Evolutionary conservation across 2,329 filamentous ascomycete species (phyloP).

Genomic region (Penicillium corylophilum): DNA sequence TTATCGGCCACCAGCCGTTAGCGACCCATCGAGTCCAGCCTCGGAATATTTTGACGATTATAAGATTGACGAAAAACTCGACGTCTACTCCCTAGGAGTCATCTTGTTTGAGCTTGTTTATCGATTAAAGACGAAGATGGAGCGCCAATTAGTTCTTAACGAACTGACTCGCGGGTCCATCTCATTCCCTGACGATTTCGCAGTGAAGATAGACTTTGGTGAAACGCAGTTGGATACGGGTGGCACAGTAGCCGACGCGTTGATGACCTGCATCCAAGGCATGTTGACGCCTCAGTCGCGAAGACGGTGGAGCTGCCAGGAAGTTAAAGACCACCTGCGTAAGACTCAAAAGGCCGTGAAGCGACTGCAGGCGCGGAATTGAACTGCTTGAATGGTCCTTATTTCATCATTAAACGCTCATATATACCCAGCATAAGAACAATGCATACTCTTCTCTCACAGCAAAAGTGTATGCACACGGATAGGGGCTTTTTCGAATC

Average conservation of each 20-base stretch:
- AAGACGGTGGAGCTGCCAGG: slow-evolving; percentile 38
- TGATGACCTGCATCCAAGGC: slow-evolving; percentile 40
- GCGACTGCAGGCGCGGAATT: slow-evolving; percentile 4
- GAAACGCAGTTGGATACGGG: slow-evolving; percentile 24
- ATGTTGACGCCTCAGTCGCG: slow-evolving; percentile 43
- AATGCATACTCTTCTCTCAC: slow-evolving; percentile 14
- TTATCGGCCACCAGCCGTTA: slow-evolving; percentile 53
- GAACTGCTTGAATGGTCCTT: not conserved
- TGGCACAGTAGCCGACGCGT: slow-evolving; percentile 29
- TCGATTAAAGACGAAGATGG: slow-evolving; percentile 52
- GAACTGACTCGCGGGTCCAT: slow-evolving; percentile 37
- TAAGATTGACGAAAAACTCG: slow-evolving; percentile 53
- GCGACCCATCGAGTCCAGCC: slow-evolving; percentile 8
- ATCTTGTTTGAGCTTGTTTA: slow-evolving; percentile 63
- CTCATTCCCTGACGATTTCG: slow-evolving; percentile 39
- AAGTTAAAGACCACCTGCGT: slow-evolving; percentile 37
- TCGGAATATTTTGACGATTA: slow-evolving; percentile 21
- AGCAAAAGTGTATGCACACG: not conserved
- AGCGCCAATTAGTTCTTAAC: slow-evolving; percentile 45
- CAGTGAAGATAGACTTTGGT: slow-evolving; percentile 37
- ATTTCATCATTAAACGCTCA: not conserved
- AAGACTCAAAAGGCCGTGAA: slow-evolving; percentile 25
- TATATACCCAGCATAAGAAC: slow-evolving; percentile 15
- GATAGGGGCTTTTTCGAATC: not conserved
- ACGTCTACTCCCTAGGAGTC: slow-evolving; percentile 62